Conservation (phyloP, 352 stramenopile genomes). For the Achlya hypogyna region DNA sequence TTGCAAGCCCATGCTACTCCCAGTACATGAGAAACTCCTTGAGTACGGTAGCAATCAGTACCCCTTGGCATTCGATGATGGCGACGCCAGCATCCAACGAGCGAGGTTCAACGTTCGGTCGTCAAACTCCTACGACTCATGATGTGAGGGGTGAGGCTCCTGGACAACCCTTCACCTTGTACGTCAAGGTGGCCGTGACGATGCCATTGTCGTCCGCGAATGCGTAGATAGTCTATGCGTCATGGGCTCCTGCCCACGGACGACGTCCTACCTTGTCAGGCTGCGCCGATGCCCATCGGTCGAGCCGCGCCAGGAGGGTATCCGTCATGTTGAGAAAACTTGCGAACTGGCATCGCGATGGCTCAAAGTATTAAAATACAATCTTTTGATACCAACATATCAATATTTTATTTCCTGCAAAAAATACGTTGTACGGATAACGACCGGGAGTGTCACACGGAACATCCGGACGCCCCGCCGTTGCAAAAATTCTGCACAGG, state of each 20-base stretch:
- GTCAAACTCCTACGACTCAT: constrained; percentile 44
- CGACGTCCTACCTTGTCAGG: neutral
- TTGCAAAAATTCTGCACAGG: too few species aligned
- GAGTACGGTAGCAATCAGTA: too few species aligned
- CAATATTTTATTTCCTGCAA: neutral
- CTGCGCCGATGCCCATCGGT: neutral
- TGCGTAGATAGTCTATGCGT: constrained; percentile 52
- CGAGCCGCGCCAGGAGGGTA: constrained; percentile 3
- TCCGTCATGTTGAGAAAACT: neutral
- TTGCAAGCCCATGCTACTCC: constrained; percentile 42
- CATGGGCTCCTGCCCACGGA: neutral
- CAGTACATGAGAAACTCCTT: neutral
- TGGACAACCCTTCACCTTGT: constrained; percentile 27
- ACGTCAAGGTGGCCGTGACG: constrained; percentile 43
- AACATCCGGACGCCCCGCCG: too few species aligned
- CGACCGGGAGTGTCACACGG: too few species aligned
- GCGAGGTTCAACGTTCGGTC: constrained; percentile 58
- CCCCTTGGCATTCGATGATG: constrained; percentile 54
- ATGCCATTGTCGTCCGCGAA: constrained; percentile 66
- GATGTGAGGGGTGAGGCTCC: neutral
- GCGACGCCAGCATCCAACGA: constrained; percentile 39
- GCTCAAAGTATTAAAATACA: neutral
- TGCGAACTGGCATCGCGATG: neutral
- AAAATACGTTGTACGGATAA: too few species aligned
- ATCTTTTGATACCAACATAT: neutral